A percentile compares a stretch with the other conserved stretches of the same genome.
phyloP scores from a whole-genome alignment of 106 monocot genomes.

The Dendrobium catenatum region DNA sequence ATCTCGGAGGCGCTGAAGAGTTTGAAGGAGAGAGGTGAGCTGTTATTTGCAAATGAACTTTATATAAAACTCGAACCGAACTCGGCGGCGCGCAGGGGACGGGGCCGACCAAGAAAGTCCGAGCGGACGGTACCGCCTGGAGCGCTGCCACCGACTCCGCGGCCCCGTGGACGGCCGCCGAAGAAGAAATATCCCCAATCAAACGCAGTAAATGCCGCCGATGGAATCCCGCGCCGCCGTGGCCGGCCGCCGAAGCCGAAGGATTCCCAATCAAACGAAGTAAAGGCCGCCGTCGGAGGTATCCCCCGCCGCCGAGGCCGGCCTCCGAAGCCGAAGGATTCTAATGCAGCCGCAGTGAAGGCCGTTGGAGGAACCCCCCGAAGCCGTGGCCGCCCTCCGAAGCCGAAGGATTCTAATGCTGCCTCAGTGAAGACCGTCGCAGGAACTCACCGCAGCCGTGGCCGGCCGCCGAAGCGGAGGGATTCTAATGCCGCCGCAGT shows the following conservation, averaged over 20 bases:
- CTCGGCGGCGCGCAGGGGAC: neutral
- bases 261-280: conserved; percentile 8
- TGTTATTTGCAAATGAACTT: conserved; percentile 36
- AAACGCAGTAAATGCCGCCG: too few species aligned
- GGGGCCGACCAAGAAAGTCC: too few species aligned
- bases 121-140: too few species aligned
- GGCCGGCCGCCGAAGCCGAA: conserved; percentile 62
- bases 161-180: too few species aligned
- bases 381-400: conserved; percentile 51
- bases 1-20: conserved; percentile 29
- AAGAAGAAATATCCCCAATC: too few species aligned
- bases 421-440: conserved; percentile 23
- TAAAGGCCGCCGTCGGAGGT: conserved; percentile 2
- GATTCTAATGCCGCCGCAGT: conserved; percentile 26
- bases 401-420: conserved; percentile 41
- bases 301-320: conserved; percentile 35
- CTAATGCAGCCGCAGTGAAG: neutral
- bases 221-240: conserved; percentile 2
- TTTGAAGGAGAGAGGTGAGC: conserved; percentile 50
- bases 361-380: conserved; percentile 12
- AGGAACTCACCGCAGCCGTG: conserved; percentile 29
- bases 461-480: conserved; percentile 58
- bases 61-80: conserved; percentile 24
- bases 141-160: neutral
- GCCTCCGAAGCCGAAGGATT: conserved; percentile 59